phyloP scores from a whole-genome alignment of 1,284 basidiomycete species.

The Leccinum griseonigrum region DNA sequence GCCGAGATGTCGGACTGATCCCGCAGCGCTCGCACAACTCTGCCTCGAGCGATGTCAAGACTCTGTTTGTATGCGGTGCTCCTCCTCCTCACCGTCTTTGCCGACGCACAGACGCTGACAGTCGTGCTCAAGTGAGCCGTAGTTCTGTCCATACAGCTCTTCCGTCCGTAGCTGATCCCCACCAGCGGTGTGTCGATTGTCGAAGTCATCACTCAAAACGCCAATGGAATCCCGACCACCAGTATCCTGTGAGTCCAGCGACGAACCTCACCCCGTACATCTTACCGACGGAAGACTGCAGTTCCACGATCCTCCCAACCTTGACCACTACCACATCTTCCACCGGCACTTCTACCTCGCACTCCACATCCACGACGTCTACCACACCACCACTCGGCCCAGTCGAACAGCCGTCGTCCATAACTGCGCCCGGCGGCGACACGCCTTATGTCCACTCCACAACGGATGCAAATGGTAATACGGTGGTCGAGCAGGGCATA shows the following conservation, averaged over 20 bases:
- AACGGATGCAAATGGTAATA: conserved; percentile 54
- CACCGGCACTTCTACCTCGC: conserved; percentile 22
- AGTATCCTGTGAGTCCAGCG: conserved; percentile 41
- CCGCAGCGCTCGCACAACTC: neutral
- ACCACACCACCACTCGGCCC: conserved; percentile 43
- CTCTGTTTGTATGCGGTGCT: conserved; percentile 22
- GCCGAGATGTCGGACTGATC: conserved; percentile 12
- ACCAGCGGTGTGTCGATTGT: conserved; percentile 56
- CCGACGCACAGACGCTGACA: conserved; percentile 48
- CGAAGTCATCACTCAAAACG: conserved; percentile 47
- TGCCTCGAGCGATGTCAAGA: conserved; percentile 19
- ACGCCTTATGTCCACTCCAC: conserved; percentile 62
- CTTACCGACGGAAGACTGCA: conserved; percentile 13
- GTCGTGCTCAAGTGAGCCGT: conserved; percentile 42
- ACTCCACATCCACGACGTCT: conserved; percentile 26
- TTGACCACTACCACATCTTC: conserved; percentile 22
- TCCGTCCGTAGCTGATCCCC: conserved; percentile 12
- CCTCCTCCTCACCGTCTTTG: conserved; percentile 25
- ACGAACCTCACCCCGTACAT: neutral
- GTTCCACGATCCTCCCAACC: conserved; percentile 23
- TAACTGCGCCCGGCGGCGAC: conserved; percentile 41
- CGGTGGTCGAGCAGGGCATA: conserved; percentile 41
- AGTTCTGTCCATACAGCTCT: neutral
- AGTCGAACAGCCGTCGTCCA: conserved; percentile 53
- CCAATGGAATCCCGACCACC: conserved; percentile 43